Percentiles rank a stretch among this genome's conserved stretches.
Evolutionary conservation across 164 flowering plant species (phyloP).

Genomic region (Umbellularia californica): DNA sequence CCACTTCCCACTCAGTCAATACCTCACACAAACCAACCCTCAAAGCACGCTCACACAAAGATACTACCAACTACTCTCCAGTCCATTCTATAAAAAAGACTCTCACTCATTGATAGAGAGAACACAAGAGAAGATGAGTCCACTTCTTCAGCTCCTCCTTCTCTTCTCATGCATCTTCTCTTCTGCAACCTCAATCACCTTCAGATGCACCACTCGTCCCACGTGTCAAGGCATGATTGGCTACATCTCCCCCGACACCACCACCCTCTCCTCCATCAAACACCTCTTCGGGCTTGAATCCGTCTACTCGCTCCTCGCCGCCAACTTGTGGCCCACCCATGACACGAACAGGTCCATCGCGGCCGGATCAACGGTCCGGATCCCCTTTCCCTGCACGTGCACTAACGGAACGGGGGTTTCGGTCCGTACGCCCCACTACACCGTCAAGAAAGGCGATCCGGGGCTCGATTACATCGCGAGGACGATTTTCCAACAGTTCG

Average conservation of each 20-base stretch:
- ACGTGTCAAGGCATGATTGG: slow-evolving; percentile 43
- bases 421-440: neutral
- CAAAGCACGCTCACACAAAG: no score
- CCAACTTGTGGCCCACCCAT: slow-evolving; percentile 39
- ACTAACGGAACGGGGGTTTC: slow-evolving; percentile 50
- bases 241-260: slow-evolving; percentile 44
- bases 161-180: neutral
- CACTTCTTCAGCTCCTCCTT: neutral
- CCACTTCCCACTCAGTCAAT: no score
- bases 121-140: neutral
- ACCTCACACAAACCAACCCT: no score
- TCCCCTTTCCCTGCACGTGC: slow-evolving; percentile 67
- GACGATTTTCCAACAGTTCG: slow-evolving; percentile 36
- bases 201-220: slow-evolving; percentile 9
- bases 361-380: slow-evolving; percentile 23
- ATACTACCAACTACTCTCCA: no score
- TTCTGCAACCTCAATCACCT: neutral
- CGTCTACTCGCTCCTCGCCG: slow-evolving; percentile 44
- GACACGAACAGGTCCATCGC: slow-evolving; percentile 22
- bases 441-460: no score
- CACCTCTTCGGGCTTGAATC: slow-evolving; percentile 38
- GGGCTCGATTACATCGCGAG: slow-evolving; percentile 32
- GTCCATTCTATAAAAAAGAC: no score
- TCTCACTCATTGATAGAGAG: neutral
- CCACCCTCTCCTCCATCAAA: slow-evolving; percentile 37